Evolutionary conservation across 140 eudicot genomes (phyloP).

Genomic region (Cichorium intybus): DNA sequence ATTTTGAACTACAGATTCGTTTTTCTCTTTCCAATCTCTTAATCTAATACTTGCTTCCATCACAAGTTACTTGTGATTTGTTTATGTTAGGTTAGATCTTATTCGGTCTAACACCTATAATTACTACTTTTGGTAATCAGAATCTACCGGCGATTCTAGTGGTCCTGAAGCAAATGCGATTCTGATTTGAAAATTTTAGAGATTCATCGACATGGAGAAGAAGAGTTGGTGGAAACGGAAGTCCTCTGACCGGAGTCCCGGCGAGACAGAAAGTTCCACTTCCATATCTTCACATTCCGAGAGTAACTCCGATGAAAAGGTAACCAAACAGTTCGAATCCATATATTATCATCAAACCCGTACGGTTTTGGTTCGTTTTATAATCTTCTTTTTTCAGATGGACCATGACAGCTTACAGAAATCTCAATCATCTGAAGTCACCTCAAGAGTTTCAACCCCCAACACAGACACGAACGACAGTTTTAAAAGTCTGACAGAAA

Average conservation of each 20-base stretch:
- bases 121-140: background rate
- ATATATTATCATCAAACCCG: background rate
- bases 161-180: slow-evolving; percentile 34
- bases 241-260: slow-evolving; percentile 69
- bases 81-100: slow-evolving; percentile 11
- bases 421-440: slow-evolving; percentile 70
- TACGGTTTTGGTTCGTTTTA: background rate
- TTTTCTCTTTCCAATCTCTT: background rate
- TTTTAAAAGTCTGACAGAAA: slow-evolving; percentile 59
- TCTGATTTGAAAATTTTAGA: slow-evolving; percentile 3
- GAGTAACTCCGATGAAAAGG: slow-evolving; percentile 84
- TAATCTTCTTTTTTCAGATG: slow-evolving; percentile 1
- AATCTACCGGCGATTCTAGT: background rate
- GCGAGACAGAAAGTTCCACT: slow-evolving; percentile 85
- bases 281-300: slow-evolving; percentile 87
- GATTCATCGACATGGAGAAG: slow-evolving; percentile 54
- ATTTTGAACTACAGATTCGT: background rate
- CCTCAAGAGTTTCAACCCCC: slow-evolving; percentile 32
- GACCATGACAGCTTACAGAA: slow-evolving; percentile 55
- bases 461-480: slow-evolving; percentile 51
- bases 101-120: background rate
- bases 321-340: slow-evolving; percentile 2
- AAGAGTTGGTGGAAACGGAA: slow-evolving; percentile 94
- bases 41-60: slow-evolving; percentile 1
- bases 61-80: slow-evolving; percentile 7